A percentile compares a stretch with the other conserved stretches of the same genome.
Conservation (phyloP, 768 basidiomycete genomes). For the Lactarius indigo region DNA sequence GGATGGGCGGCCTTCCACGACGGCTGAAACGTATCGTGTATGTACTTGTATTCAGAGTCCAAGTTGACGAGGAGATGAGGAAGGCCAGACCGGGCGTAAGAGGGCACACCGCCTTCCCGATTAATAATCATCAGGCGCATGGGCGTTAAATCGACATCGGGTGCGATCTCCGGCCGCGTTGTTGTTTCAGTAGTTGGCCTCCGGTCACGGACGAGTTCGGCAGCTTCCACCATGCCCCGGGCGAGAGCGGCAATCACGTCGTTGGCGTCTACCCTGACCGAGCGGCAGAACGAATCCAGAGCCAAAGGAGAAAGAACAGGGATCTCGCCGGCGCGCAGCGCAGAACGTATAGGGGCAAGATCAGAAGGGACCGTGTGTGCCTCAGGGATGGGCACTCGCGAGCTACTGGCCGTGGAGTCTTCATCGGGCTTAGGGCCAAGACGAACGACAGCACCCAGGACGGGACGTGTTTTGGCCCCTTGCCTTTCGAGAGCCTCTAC, state of each 20-base stretch:
- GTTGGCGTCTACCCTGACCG: slow-evolving; percentile 81
- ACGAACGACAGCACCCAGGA: slow-evolving; percentile 82
- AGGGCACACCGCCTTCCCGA: slow-evolving; percentile 93
- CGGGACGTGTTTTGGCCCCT: slow-evolving; percentile 82
- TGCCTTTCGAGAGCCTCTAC: slow-evolving; percentile 79
- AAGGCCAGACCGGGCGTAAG: slow-evolving; percentile 90
- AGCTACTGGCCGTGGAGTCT: slow-evolving; percentile 33
- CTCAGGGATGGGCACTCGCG: slow-evolving; percentile 50
- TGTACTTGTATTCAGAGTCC: slow-evolving; percentile 79
- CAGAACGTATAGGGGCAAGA: slow-evolving; percentile 79
- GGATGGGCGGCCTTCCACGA: slow-evolving; percentile 78
- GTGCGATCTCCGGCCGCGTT: slow-evolving; percentile 35
- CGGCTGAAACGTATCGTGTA: slow-evolving; percentile 77
- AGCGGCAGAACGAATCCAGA: slow-evolving; percentile 85
- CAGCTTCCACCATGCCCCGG: slow-evolving; percentile 70
- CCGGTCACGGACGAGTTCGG: slow-evolving; percentile 43
- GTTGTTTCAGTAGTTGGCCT: slow-evolving; percentile 35
- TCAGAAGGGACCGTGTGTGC: slow-evolving; percentile 79
- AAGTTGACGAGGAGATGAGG: slow-evolving; percentile 97
- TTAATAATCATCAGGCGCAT: slow-evolving; percentile 97
- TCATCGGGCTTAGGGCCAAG: slow-evolving; percentile 70
- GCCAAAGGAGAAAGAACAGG: slow-evolving; percentile 94
- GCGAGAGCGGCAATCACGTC: slow-evolving; percentile 86
- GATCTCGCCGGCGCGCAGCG: slow-evolving; percentile 90
- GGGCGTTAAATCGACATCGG: slow-evolving; percentile 82